These are phyloP conservation scores for Cercospora canescens DNA, from an alignment of 2,329 filamentous ascomycete genomes.

Conservation along the genomic window DNA sequence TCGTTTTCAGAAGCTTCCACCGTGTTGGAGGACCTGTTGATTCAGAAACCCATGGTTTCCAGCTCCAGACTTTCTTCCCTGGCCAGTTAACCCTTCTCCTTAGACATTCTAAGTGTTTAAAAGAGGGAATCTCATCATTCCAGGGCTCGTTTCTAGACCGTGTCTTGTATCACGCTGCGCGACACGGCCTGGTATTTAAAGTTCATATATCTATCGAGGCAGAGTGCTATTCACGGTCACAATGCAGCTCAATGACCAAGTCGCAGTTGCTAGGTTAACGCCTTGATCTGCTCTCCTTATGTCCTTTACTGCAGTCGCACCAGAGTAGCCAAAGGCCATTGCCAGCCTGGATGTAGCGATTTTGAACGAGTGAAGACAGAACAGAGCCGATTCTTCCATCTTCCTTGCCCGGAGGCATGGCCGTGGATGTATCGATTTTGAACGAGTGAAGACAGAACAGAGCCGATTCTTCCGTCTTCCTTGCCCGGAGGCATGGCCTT, in stretches of 20 bases:
- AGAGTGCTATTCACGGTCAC: not conserved
- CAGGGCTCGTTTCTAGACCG: not conserved
- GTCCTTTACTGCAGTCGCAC: not conserved
- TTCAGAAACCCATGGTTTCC: not conserved
- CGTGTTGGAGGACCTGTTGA: not conserved
- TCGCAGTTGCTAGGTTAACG: not conserved
- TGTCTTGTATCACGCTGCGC: no score
- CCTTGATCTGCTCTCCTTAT: not conserved
- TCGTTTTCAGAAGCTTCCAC: not conserved
- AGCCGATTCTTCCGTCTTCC: not conserved
- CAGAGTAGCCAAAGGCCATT: not conserved
- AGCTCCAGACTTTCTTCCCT: no score
- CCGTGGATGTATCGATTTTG: not conserved
- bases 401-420: no score
- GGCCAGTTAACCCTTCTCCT: no score
- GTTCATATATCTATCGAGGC: no score
- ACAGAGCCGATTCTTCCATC: not conserved
- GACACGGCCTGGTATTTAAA: no score
- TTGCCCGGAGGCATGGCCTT: not conserved
- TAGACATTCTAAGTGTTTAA: no score
- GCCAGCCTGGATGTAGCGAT: not conserved
- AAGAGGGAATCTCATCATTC: not conserved
- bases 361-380: not conserved
- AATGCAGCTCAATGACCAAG: not conserved
- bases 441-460: not conserved